Evolutionary conservation across 805 yeast genomes (phyloP), one percentile per base, ranked within the genome.

Genomic region (Myxozyma sirexii): DNA sequence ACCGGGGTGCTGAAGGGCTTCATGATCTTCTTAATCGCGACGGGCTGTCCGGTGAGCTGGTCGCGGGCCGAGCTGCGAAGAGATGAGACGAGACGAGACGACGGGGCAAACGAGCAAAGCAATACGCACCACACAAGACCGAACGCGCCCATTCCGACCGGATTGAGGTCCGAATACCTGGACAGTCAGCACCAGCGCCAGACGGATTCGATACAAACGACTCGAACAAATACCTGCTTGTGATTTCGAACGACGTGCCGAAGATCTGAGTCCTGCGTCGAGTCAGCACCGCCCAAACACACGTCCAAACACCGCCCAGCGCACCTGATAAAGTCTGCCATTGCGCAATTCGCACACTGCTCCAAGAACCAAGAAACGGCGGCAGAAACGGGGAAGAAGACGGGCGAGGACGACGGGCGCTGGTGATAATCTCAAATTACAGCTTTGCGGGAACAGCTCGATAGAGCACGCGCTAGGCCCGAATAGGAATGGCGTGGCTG

Each of bases 141-240:
- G 73, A 94, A 94, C 6, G 99, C 99, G 26, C 99, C 99, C 99
- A 94, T 94, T 0, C 99, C 99, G 52, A 94, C 97, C 1, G 99
- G 99, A 71, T 91, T 93, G 63, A 94, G 80, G 71, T 93, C 97
- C 3, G 89, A 83, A 76, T 94, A 94, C 66, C 97, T 77, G 69
- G 31, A 19, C 42, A 27, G 41, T 41, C 27, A 53, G 54, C n/a
- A n/a, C n/a, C n/a, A n/a, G n/a, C n/a, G n/a, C n/a, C n/a, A n/a
- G n/a, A n/a, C n/a, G n/a, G n/a, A n/a, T n/a, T n/a, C n/a, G n/a
- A n/a, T n/a, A n/a, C n/a, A n/a, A n/a, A n/a, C n/a, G n/a, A n/a
- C n/a, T n/a, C n/a, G n/a, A n/a, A n/a, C n/a, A 66, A 26, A 54
- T 37, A 68, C 68, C 73, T 58, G 56, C 71, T 85, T 43, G 97